phyloP scores from a whole-genome alignment of 2,329 filamentous ascomycete genomes.

The Coniochaeta hoffmannii region DNA sequence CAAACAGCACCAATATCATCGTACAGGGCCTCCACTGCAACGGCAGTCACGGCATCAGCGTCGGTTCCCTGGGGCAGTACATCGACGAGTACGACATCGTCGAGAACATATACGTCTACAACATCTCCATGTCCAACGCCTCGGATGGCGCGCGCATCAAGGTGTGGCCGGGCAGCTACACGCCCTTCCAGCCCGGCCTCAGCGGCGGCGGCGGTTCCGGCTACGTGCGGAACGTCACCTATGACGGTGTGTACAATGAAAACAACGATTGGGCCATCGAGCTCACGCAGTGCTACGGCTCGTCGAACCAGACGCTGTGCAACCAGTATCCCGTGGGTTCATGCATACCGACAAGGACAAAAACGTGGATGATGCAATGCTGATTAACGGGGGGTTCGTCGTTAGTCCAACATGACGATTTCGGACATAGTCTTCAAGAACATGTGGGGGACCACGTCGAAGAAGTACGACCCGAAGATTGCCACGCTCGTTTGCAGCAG shows the following conservation, averaged over 20 bases:
- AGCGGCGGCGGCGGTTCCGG: constrained; percentile 53
- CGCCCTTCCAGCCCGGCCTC: constrained; percentile 34
- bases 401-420: constrained; percentile 37
- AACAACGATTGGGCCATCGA: constrained; percentile 4
- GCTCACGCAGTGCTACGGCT: constrained; percentile 29
- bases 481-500: constrained; percentile 41
- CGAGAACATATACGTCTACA: constrained; percentile 47
- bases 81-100: constrained; percentile 49
- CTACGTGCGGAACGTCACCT: constrained; percentile 54
- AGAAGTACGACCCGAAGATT: constrained; percentile 32
- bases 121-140: constrained; percentile 23
- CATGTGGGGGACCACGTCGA: constrained; percentile 45
- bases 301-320: constrained; percentile 55
- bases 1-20: constrained; percentile 51
- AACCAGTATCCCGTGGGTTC: constrained; percentile 27
- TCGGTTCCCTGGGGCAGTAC: constrained; percentile 56
- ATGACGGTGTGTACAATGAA: constrained; percentile 16
- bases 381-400: too few species aligned
- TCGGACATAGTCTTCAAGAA: constrained; percentile 48
- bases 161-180: constrained; percentile 33
- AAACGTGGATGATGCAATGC: background rate
- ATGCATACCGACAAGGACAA: background rate
- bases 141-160: constrained; percentile 56
- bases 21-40: constrained; percentile 54
- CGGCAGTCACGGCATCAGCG: constrained; percentile 53